Base-by-base conservation (phyloP, 2,329 filamentous ascomycete genomes). In the Didymella sp. region DNA sequence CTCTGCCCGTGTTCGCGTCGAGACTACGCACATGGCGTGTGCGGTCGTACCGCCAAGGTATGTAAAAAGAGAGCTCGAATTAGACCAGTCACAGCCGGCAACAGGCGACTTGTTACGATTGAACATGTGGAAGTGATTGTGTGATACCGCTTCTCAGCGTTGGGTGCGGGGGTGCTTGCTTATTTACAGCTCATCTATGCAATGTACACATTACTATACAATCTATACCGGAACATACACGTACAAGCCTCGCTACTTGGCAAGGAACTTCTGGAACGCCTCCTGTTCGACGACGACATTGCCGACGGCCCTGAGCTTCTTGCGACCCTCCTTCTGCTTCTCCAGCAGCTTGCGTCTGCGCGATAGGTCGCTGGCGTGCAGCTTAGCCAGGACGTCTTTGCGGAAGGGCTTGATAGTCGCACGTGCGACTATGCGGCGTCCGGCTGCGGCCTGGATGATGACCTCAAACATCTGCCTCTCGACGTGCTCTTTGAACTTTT, bases 401-500 rank as follows among this genome's bases (percentile, higher is more conserved):
- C 95, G 84, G 77, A 96, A 99, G 0, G 95, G 92, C 80, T 98
- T 98, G 74, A 99, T 88, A 0, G 93, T 97, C 74, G 98, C 95
- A 71, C 95, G 84, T 0, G 95, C 95, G 4, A 99, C 85, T 48
- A 99, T 88, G 47, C 89, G 86, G 66, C 86, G 87, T 3, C 93
- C 94, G 0, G 90, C 89, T 0, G 90, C 89, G 3, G 95, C 94
- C 77, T 99, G 95, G 62, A 99, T 98, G 53, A 98, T 82, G 21
- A 99, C 87, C 79, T 99, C 95, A 71, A 96, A 99, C 88, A 98
- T 95, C 76, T 99, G 95, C 17, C 95, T 83, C 70, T 96, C 91
- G 19, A 99, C 94, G 69, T 98, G 94, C 75, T 97, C 88, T 73
- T 96, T 98, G 82, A 99, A 98, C 76, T 96, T 96, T 37, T 86